Conservation (phyloP, 306 rosid species). For the Quercus ilex region DNA sequence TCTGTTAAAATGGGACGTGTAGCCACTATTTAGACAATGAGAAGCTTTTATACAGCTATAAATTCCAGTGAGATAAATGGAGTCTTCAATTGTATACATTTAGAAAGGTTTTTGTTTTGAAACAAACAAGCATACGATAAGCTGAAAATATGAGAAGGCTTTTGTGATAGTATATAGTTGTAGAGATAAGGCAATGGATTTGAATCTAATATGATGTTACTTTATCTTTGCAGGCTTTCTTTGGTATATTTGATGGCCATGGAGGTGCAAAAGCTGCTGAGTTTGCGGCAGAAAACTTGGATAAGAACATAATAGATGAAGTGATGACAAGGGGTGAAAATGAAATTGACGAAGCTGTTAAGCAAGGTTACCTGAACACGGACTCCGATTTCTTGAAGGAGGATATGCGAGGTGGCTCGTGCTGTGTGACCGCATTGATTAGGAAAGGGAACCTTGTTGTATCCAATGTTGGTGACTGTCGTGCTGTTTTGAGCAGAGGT, state of each 20-base stretch:
- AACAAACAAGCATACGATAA: background rate
- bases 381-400: slow-evolving; percentile 76
- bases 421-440: slow-evolving; percentile 83
- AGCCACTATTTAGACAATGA: background rate
- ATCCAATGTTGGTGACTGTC: slow-evolving; percentile 92
- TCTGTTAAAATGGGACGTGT: background rate
- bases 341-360: slow-evolving; percentile 65
- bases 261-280: slow-evolving; percentile 91
- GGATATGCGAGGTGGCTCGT: slow-evolving; percentile 74
- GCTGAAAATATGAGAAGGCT: background rate
- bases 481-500: slow-evolving; percentile 80
- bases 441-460: slow-evolving; percentile 66
- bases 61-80: background rate
- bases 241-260: slow-evolving; percentile 92
- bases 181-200: background rate
- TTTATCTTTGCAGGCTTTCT: slow-evolving; percentile 66
- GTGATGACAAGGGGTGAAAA: slow-evolving; percentile 39
- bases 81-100: no score
- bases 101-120: background rate
- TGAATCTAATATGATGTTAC: slow-evolving; percentile 18
- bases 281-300: slow-evolving; percentile 71
- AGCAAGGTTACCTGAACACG: slow-evolving; percentile 72
- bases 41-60: background rate
- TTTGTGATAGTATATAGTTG: background rate
- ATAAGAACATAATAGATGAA: slow-evolving; percentile 64